Evolutionary conservation across 768 basidiomycete species (phyloP).

Genomic region (Rhodosporidiobolus sp.): DNA sequence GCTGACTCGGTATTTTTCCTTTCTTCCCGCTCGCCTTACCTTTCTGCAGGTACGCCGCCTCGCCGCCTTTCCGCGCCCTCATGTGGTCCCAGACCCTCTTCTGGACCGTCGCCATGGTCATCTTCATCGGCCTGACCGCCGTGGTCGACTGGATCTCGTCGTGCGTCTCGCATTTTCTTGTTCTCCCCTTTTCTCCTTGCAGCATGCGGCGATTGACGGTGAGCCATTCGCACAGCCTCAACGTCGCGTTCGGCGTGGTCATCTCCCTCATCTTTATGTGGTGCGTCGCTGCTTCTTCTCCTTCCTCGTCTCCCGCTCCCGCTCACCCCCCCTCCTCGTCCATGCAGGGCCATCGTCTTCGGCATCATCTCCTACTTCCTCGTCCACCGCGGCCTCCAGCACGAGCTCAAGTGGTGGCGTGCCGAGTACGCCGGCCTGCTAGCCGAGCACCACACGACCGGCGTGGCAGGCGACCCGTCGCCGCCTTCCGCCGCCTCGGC

Average conservation of each 20-base stretch:
- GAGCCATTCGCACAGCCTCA: conserved; percentile 16
- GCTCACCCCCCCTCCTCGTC: neutral
- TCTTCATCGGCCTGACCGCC: conserved; percentile 40
- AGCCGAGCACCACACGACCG: too few relatives aligned
- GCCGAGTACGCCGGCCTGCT: conserved; percentile 2
- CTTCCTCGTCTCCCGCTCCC: neutral
- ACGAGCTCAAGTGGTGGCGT: conserved; percentile 19
- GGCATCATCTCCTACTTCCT: conserved; percentile 11
- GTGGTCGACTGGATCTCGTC: conserved; percentile 38
- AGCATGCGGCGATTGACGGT: too few relatives aligned
- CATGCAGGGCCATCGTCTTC: conserved; percentile 15
- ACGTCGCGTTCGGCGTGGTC: conserved; percentile 36
- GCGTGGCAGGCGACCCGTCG: too few relatives aligned
- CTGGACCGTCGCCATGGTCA: conserved; percentile 31
- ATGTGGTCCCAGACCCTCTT: conserved; percentile 41
- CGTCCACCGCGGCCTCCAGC: conserved; percentile 6
- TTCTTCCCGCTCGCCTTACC: neutral
- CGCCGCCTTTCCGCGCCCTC: conserved; percentile 42
- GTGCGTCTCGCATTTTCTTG: too few relatives aligned
- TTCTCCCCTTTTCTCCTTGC: too few relatives aligned
- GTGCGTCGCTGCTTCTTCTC: neutral
- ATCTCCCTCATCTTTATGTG: conserved; percentile 42
- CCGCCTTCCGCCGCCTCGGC: too few relatives aligned
- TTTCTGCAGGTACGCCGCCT: conserved; percentile 40
- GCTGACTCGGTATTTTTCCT: neutral